Conservation (phyloP, 768 basidiomycete species). For the Rickenella mellea region DNA sequence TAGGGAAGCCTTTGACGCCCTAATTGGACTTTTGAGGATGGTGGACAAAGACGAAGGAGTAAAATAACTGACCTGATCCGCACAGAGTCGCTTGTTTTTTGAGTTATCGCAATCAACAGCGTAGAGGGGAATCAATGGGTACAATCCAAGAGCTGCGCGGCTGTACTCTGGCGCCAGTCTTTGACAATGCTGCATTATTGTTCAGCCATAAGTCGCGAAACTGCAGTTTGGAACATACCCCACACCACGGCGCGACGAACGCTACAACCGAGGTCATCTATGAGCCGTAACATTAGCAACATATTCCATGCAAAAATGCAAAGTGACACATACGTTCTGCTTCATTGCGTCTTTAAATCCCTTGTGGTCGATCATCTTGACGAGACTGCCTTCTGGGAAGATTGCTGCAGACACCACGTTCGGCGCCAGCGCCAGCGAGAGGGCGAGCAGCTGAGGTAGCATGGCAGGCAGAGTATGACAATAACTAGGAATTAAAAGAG, state of each 20-base stretch:
- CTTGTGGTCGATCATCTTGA: constrained; percentile 67
- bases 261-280: constrained; percentile 76
- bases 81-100: constrained; percentile 73
- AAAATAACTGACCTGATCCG: constrained; percentile 46
- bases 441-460: constrained; percentile 25
- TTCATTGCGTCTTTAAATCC: constrained; percentile 67
- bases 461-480: no score
- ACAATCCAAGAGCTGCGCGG: constrained; percentile 69
- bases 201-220: not conserved
- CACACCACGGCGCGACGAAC: constrained; percentile 94
- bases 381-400: constrained; percentile 42
- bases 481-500: no score
- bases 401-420: constrained; percentile 44
- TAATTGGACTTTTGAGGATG: constrained; percentile 12
- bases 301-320: not conserved
- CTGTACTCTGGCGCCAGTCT: constrained; percentile 76
- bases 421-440: constrained; percentile 29
- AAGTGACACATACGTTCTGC: constrained; percentile 46
- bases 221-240: no score
- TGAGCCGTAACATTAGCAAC: not conserved
- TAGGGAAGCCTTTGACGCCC: constrained; percentile 87
- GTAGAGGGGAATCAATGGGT: constrained; percentile 80
- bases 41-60: not conserved
- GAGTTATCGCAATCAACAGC: constrained; percentile 89
- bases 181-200: constrained; percentile 62